Percentiles rank a stretch among this genome's conserved stretches.
Conservation (phyloP, 192 early-diverging fungal species). For the Coemansia sp. region DNA sequence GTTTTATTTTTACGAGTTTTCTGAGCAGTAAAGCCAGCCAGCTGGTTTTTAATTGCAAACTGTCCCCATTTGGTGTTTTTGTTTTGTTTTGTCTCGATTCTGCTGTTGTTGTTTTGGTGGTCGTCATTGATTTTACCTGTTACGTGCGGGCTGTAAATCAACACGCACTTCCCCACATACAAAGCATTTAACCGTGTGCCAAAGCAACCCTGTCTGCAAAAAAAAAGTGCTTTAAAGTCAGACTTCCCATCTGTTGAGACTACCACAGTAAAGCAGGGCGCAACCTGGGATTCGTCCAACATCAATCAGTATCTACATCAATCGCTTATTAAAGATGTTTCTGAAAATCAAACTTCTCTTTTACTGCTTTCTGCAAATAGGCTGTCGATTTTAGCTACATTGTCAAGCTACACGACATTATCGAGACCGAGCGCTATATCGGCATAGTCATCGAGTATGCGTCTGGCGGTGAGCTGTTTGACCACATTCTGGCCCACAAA, state of each 20-base stretch:
- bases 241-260: too few relatives aligned
- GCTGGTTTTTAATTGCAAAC: too few relatives aligned
- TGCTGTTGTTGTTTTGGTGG: background rate
- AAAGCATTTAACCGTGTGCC: too few relatives aligned
- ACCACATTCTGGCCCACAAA: slow-evolving; percentile 92
- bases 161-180: too few relatives aligned
- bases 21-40: background rate
- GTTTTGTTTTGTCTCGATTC: background rate
- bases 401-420: slow-evolving; percentile 89
- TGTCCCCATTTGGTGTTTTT: too few relatives aligned
- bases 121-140: background rate
- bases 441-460: slow-evolving; percentile 97
- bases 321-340: background rate
- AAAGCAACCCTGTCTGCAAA: too few relatives aligned
- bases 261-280: too few relatives aligned
- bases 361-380: slow-evolving; percentile 50
- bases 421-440: slow-evolving; percentile 95
- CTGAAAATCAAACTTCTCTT: background rate
- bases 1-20: too few relatives aligned
- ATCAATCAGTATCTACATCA: too few relatives aligned
- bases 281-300: too few relatives aligned
- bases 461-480: slow-evolving; percentile 95
- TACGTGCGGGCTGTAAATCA: too few relatives aligned
- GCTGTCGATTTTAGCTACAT: slow-evolving; percentile 87
- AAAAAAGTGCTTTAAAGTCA: too few relatives aligned